phyloP scores from a whole-genome alignment of 768 basidiomycete species.

The Boletus fagicola region DNA sequence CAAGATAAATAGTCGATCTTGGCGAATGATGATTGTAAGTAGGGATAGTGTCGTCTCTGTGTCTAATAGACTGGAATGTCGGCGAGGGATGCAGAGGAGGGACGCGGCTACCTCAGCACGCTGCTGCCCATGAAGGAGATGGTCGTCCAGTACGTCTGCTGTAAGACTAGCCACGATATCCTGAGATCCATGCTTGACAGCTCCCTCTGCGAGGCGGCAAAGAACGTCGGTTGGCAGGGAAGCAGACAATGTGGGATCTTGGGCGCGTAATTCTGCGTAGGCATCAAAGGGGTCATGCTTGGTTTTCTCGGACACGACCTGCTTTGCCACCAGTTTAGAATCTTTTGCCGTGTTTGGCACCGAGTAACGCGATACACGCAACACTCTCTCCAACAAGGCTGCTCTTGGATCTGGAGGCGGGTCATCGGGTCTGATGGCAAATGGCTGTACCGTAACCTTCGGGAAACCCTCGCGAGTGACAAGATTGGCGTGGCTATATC shows the following conservation, averaged over 20 bases:
- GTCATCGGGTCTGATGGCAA: neutral
- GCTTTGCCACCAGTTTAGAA: slow-evolving; percentile 9
- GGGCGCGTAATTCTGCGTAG: slow-evolving; percentile 26
- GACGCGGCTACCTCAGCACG: slow-evolving; percentile 27
- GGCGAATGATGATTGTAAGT: slow-evolving; percentile 20
- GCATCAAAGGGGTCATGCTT: slow-evolving; percentile 29
- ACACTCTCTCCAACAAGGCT: slow-evolving; percentile 26
- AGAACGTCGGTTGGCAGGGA: slow-evolving; percentile 30
- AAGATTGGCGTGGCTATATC: slow-evolving; percentile 12
- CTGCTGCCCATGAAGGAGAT: slow-evolving; percentile 17
- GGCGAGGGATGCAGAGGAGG: slow-evolving; percentile 27
- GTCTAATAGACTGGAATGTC: slow-evolving; percentile 18
- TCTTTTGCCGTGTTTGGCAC: slow-evolving; percentile 21
- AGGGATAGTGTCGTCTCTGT: slow-evolving; percentile 24
- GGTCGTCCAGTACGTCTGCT: slow-evolving; percentile 39
- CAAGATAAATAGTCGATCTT: slow-evolving; percentile 10
- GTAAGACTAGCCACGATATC: slow-evolving; percentile 38
- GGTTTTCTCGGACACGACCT: slow-evolving; percentile 11
- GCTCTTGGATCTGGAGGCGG: slow-evolving; percentile 8
- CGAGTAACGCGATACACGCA: slow-evolving; percentile 29
- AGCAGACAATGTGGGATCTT: slow-evolving; percentile 21
- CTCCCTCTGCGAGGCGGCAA: slow-evolving; percentile 30
- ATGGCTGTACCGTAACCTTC: slow-evolving; percentile 3
- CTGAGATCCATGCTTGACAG: slow-evolving; percentile 31
- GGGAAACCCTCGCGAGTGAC: slow-evolving; percentile 15